Percentiles rank a stretch among this genome's conserved stretches.
Conservation (phyloP, 495 filamentous ascomycete genomes). For the Coniosporium apollinis region DNA sequence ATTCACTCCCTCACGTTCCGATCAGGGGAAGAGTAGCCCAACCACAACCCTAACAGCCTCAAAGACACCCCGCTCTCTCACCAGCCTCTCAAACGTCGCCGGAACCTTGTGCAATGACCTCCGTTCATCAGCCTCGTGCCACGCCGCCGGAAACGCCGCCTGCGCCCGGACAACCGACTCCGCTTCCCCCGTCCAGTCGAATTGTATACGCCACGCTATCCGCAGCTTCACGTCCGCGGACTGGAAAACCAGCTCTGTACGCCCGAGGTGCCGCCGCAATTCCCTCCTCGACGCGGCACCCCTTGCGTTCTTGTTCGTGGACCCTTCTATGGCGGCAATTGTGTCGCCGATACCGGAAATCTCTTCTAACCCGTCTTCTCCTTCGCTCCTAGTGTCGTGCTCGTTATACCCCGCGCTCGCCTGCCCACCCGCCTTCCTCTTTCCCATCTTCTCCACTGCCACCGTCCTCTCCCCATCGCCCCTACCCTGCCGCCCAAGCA, state of each 20-base stretch:
- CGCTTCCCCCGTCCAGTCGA: conserved; percentile 49
- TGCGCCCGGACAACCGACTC: conserved; percentile 31
- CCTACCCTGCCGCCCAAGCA: conserved; percentile 24
- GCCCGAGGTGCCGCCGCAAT: conserved; percentile 10
- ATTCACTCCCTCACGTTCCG: too few relatives aligned
- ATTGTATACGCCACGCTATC: conserved; percentile 33
- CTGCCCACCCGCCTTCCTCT: conserved; percentile 18
- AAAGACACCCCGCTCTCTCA: conserved; percentile 33
- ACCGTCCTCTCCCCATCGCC: conserved; percentile 22
- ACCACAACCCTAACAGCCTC: conserved; percentile 35
- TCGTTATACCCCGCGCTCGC: too few relatives aligned
- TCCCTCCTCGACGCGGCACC: neutral
- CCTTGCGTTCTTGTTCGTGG: neutral
- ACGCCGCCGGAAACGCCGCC: conserved; percentile 32
- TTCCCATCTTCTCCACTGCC: conserved; percentile 19
- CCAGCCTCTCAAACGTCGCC: conserved; percentile 33
- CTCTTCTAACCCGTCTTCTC: too few relatives aligned
- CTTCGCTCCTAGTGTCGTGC: too few relatives aligned
- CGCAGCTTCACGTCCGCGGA: conserved; percentile 11
- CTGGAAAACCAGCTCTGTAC: conserved; percentile 6
- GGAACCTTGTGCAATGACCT: conserved; percentile 32
- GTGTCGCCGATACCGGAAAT: too few relatives aligned
- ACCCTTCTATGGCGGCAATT: too few relatives aligned
- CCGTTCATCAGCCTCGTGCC: conserved; percentile 34
- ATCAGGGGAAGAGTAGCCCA: conserved; percentile 25